Base-by-base conservation (phyloP, 148 eudicot species). In the Vaccinium darrowii region DNA sequence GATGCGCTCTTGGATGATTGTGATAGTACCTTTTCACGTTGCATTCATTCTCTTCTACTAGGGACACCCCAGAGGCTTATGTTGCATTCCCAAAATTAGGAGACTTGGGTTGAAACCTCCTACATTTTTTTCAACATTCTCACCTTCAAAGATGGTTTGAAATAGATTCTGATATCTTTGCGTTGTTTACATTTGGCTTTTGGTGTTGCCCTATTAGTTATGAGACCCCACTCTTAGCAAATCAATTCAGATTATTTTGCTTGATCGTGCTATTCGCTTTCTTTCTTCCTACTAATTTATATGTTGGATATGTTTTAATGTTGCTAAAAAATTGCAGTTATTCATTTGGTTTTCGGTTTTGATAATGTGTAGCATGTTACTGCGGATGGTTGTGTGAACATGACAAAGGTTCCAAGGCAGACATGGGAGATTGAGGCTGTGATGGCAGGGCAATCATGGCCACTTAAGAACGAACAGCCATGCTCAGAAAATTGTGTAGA, bases 381-480 rank as follows among this genome's bases (percentile, higher is more conserved):
- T 0, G 81, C 90, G 15, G 78, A 89, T 85, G 99, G 98, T 27
- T 97, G 98, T 85, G 87, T 90, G 89, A 97, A 95, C 91, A 92
- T 97, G 99, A 94, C 92, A 69, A 94, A 95, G 76, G 92, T 91
- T 84, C 99, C 99, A 6, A 91, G 99, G 50, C 87, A 95, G 85
- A 89, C 88, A 23, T 76, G 82, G 89, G 98, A 95, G 71, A 91
- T 97, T 27, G 98, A 97, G 87, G 98, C 98, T 84, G 98, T 97
- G 58, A 97, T 97, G 98, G 98, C 93, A 36, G 99, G 99, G 83
- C 93, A 89, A 14, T 88, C 92, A 83, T 97, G 99, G 99, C 94
- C 98, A 8, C 88, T 89, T 39, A 65, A 89, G 60, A 88, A 87
- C 67, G 85, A 85, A 11, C 16, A 13, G 25, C 10, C 75, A 3